phyloP scores from a whole-genome alignment of 2,329 filamentous ascomycete species.

The Cryphonectria parasitica region DNA sequence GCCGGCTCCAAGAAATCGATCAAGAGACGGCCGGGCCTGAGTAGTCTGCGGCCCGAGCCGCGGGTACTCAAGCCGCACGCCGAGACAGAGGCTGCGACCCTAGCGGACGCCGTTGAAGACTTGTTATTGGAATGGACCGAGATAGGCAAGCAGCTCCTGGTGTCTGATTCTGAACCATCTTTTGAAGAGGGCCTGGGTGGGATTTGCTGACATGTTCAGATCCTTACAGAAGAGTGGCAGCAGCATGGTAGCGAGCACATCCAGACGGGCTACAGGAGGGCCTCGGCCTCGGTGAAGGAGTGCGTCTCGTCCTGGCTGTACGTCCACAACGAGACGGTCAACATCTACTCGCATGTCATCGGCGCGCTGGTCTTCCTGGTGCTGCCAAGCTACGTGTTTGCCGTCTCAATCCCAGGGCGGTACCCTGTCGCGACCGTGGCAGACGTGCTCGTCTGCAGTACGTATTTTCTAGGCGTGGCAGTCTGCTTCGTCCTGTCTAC shows the following conservation, averaged over 20 bases:
- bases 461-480: constrained; percentile 49
- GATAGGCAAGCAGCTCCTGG: background rate
- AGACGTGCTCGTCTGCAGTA: constrained; percentile 47
- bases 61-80: background rate
- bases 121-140: constrained; percentile 8
- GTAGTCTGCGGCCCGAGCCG: background rate
- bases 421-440: constrained; percentile 40
- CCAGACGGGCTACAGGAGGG: constrained; percentile 39
- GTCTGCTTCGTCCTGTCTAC: constrained; percentile 52
- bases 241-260: constrained; percentile 42
- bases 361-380: constrained; percentile 45
- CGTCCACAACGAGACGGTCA: constrained; percentile 43
- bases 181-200: background rate
- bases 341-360: constrained; percentile 51
- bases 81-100: background rate
- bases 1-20: background rate
- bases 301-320: constrained; percentile 36
- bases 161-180: too few relatives aligned
- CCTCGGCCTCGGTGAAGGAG: constrained; percentile 33
- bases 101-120: background rate
- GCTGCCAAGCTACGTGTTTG: constrained; percentile 43
- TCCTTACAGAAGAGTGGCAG: constrained; percentile 24
- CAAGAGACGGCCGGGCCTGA: background rate
- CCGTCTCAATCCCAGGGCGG: constrained; percentile 38
- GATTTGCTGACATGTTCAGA: background rate